Percentiles rank a stretch among this genome's conserved stretches.
These are phyloP conservation scores for Lipomyces sp. DNA, from an alignment of 805 yeast species.

Conservation along the genomic window DNA sequence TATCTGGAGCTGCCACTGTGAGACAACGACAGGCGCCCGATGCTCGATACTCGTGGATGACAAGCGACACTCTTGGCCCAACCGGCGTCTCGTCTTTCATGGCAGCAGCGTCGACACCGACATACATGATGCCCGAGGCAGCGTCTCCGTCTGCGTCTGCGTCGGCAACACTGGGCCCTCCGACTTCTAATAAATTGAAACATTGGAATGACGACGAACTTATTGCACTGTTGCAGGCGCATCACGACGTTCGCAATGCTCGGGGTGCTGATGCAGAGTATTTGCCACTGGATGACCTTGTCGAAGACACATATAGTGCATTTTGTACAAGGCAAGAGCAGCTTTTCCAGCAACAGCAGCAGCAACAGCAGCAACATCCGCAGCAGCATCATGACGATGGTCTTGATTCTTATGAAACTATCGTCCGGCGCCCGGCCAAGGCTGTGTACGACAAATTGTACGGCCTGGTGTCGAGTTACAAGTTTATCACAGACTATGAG, in stretches of 20 bases:
- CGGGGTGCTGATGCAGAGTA: slow-evolving; percentile 24
- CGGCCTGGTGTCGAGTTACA: slow-evolving; percentile 22
- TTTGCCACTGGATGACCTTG: slow-evolving; percentile 22
- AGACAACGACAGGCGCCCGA: neutral
- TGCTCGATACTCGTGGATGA: slow-evolving; percentile 25
- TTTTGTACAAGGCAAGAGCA: slow-evolving; percentile 22
- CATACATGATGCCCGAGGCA: neutral
- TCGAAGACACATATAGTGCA: slow-evolving; percentile 24
- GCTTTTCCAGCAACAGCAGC: slow-evolving; percentile 14
- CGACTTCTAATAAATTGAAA: slow-evolving; percentile 13
- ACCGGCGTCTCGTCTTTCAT: slow-evolving; percentile 11
- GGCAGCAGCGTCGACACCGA: slow-evolving; percentile 6
- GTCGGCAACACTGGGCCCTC: slow-evolving; percentile 1
- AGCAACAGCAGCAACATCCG: slow-evolving; percentile 1
- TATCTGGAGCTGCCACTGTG: neutral
- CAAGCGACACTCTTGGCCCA: slow-evolving; percentile 16
- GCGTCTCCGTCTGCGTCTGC: neutral
- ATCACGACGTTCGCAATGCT: slow-evolving; percentile 22
- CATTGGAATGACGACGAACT: slow-evolving; percentile 28
- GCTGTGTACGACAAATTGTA: slow-evolving; percentile 25
- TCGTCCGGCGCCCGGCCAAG: slow-evolving; percentile 20
- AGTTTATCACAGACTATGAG: slow-evolving; percentile 28
- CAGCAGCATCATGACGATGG: neutral
- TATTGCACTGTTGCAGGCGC: slow-evolving; percentile 22
- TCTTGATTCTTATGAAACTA: slow-evolving; percentile 9